Evolutionary conservation across 495 filamentous ascomycete species (phyloP), one percentile per base, ranked within the genome.

Genomic region (Hypoxylon perforatum): DNA sequence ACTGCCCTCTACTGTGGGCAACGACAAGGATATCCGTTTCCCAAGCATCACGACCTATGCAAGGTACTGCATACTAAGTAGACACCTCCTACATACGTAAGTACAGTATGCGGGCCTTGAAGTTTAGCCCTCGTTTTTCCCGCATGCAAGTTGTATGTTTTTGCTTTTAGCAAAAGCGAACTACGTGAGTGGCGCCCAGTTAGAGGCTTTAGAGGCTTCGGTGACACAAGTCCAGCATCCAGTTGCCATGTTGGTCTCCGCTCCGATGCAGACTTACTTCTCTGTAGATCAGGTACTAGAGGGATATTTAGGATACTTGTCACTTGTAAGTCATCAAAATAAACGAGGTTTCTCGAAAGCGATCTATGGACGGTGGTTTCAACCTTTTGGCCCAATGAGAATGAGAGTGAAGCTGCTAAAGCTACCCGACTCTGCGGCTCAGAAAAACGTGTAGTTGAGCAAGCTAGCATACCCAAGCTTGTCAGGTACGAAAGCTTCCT

Each of bases 1-100:
- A 18, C 3, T 19, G 41, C 15, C 7, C 15, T 19, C 15, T 1
- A 49, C 10, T 42, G 17, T 59, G 28, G 15, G 21, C 25, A 19
- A 55, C 14, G 15, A 46, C 61, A 57, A 46, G 61, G 61, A 51
- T 57, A 52, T 48, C 23, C 44, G 42, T 49, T 48, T 33, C 56
- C 30, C 36, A 38, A 19, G 36, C 41, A 51, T 51, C 35, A 22
- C 47, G 14, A 30, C 21, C 33, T 50, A 38, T 38, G 25, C 25
- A 28, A 28, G 25, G 25, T 28, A 28, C 25, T 28, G 7, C 3
- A 28, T 7, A 28, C 25, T n/a, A n/a, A n/a, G n/a, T n/a, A n/a
- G 14, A 3, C 12, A 38, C 10, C 14, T 2, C 39, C 30, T 35
- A 35, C 30, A 5, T 35, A 35, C 11, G 30, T 35, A 11, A 35